phyloP scores from a whole-genome alignment of 768 basidiomycete genomes.

The Serendipita vermifera region DNA sequence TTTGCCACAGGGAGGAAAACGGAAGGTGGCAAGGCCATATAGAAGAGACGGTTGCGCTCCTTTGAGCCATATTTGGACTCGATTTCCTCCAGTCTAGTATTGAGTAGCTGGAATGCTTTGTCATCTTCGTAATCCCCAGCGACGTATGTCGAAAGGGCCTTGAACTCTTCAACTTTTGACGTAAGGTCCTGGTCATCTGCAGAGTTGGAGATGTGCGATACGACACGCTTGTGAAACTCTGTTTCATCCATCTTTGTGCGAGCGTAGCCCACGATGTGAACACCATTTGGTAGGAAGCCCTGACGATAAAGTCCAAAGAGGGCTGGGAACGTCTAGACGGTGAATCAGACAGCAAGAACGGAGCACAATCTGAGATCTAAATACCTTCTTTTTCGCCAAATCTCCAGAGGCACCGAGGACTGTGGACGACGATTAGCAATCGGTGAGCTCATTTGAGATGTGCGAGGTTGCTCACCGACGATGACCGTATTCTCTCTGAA shows the following conservation, averaged over 20 bases:
- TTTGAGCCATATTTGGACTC: constrained; percentile 55
- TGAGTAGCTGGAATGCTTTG: constrained; percentile 62
- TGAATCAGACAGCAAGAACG: constrained; percentile 6
- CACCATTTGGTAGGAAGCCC: constrained; percentile 65
- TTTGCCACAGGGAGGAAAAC: constrained; percentile 86
- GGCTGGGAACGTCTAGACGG: constrained; percentile 77
- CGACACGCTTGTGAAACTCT: constrained; percentile 76
- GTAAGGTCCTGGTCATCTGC: constrained; percentile 47
- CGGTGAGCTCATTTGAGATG: background rate
- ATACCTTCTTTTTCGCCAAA: constrained; percentile 95
- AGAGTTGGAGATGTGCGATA: constrained; percentile 72
- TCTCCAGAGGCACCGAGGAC: constrained; percentile 95
- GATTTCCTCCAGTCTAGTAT: constrained; percentile 60
- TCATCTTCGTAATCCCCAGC: constrained; percentile 82
- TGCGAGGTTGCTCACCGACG: constrained; percentile 44
- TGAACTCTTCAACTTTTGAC: constrained; percentile 69
- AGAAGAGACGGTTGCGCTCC: constrained; percentile 76
- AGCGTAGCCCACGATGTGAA: constrained; percentile 92
- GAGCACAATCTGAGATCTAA: constrained; percentile 10
- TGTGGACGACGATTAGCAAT: constrained; percentile 22
- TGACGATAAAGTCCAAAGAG: constrained; percentile 79
- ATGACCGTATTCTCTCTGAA: constrained; percentile 84
- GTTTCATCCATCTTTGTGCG: constrained; percentile 82
- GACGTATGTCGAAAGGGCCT: constrained; percentile 64
- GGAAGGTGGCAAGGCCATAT: constrained; percentile 93